A percentile compares a stretch with the other conserved stretches of the same genome.
phyloP scores from a whole-genome alignment of 192 early-diverging fungal genomes.

The Backusella macrospora region DNA sequence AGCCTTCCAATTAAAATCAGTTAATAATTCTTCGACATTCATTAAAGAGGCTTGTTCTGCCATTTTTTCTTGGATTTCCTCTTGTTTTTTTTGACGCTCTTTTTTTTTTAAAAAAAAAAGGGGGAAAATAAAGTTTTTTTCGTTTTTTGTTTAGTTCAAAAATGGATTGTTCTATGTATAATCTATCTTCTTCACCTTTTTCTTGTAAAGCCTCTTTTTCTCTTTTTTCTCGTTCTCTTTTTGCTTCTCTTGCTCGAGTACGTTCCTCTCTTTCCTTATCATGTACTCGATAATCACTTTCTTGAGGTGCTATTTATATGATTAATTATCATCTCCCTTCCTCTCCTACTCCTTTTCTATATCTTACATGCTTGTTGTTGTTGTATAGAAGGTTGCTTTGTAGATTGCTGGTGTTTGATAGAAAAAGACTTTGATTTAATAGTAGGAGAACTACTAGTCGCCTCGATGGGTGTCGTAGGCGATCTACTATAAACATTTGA shows the following conservation, averaged over 20 bases:
- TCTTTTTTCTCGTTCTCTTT: constrained; percentile 28
- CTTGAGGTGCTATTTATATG: constrained; percentile 1
- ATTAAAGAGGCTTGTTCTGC: constrained; percentile 71
- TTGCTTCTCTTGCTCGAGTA: constrained; percentile 22
- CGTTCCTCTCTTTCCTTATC: constrained; percentile 22
- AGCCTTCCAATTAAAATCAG: constrained; percentile 89
- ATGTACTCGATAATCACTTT: neutral
- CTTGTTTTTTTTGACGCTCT: constrained; percentile 27
- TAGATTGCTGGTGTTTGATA: neutral
- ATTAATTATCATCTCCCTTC: too few relatives aligned
- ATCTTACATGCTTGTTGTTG: neutral
- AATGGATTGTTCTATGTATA: too few relatives aligned
- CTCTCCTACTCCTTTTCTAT: neutral
- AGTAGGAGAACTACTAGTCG: neutral
- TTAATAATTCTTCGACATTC: constrained; percentile 75
- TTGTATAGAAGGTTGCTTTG: neutral
- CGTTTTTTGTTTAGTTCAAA: too few relatives aligned
- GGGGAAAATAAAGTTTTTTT: too few relatives aligned
- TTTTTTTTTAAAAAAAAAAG: too few relatives aligned
- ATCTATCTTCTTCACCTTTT: too few relatives aligned
- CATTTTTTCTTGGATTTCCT: constrained; percentile 40
- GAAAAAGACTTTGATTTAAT: constrained; percentile 4
- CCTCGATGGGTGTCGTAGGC: neutral
- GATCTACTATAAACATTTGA: neutral
- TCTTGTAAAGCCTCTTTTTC: constrained; percentile 16